Evolutionary conservation across 2,329 filamentous ascomycete genomes (phyloP), one percentile per base, ranked within the genome.

Genomic region (Pyricularia grisea): DNA sequence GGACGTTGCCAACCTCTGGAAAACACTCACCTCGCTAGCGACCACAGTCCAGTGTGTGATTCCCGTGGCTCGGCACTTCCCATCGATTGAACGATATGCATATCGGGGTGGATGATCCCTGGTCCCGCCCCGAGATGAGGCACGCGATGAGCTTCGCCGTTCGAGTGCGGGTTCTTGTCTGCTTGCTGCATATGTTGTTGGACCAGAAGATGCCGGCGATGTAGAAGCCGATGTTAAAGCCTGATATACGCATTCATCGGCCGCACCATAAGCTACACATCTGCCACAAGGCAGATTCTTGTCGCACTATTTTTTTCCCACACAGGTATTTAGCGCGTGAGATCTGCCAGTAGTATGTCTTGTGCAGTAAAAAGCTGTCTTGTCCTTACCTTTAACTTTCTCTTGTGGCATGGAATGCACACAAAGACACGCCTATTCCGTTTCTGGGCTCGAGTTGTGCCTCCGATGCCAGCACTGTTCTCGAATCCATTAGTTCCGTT

Each of bases 351-450:
- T 5, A 10, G n/a, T 27, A 23, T 23, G 10, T 7, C 58, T n/a
- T 61, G n/a, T 6, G 4, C 27, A 2, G 2, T 25, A 2, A 10
- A 14, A 17, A 12, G 1, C 17, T 11, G 25, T 27, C 23, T 14
- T 61, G n/a, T 9, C 25, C 65, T 25, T 14, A 66, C 65, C 65
- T 72, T 74, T 0, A 76, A 72, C 70, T 76, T 76, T 23, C 72
- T 70, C 9, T 72, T 71, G 63, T 76, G 75, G 69, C 75, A 76
- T 17, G 74, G 74, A 11, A 76, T 74, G 61, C 75, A 76, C 10
- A 76, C 75, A 66, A 74, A 75, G 10, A 76, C 74, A 20, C 73
- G 71, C 30, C 75, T 70, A 71, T 76, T 75, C 17, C 75, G 74
- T 68, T 71, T 74, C 69, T 75, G 74, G 9, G 74, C 67, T 14